Percentiles rank a stretch among this genome's conserved stretches.
These are phyloP conservation scores for Cornus kousa DNA, from an alignment of 148 eudicot genomes.

Conservation along the genomic window DNA sequence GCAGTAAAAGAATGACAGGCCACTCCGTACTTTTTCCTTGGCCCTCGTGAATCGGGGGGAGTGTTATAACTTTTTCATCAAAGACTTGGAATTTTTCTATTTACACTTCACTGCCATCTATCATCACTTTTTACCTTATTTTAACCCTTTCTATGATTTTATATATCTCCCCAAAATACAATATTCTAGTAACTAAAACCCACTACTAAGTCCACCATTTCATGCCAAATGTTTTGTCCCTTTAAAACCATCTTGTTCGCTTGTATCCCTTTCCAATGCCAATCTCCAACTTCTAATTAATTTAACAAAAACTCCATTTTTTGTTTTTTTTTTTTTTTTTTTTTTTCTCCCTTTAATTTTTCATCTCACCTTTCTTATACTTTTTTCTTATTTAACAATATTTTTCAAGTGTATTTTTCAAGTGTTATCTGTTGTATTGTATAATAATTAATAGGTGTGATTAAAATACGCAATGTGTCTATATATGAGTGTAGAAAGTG, in stretches of 20 bases:
- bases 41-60: conserved; percentile 20
- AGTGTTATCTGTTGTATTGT: too few species aligned
- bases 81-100: background rate
- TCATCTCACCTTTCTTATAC: too few species aligned
- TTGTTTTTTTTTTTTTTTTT: too few species aligned
- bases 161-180: background rate
- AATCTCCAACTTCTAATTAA: background rate
- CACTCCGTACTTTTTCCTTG: conserved; percentile 1
- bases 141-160: background rate
- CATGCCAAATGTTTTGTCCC: conserved; percentile 21
- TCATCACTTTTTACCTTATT: conserved; percentile 12
- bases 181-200: background rate
- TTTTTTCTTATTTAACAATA: background rate
- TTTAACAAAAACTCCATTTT: background rate
- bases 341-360: too few species aligned
- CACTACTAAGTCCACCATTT: conserved; percentile 1
- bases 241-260: conserved; percentile 11
- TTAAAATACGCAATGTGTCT: too few species aligned
- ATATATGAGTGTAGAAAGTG: too few species aligned
- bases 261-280: conserved; percentile 4
- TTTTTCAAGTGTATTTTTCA: background rate
- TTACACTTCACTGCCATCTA: conserved; percentile 15
- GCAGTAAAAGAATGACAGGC: conserved; percentile 4
- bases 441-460: too few species aligned
- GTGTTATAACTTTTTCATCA: conserved; percentile 16